These are phyloP conservation scores for Dacryopinax spathularia DNA, from an alignment of 768 basidiomycete genomes.

Conservation along the genomic window DNA sequence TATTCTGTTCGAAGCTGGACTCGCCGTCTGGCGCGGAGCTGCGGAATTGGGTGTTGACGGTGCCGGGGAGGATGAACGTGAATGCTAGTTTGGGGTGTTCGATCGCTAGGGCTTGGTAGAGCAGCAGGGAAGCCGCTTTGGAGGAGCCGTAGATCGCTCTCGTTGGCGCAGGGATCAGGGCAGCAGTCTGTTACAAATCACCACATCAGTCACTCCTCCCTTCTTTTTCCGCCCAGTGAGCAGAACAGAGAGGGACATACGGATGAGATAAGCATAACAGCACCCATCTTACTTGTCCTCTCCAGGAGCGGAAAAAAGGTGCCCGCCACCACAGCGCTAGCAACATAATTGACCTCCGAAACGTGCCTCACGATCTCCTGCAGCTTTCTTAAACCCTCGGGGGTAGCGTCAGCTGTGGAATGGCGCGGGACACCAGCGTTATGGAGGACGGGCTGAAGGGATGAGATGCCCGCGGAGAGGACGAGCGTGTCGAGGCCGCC, in stretches of 20 bases:
- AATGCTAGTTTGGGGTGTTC: constrained; percentile 61
- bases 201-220: not conserved
- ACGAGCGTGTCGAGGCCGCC: constrained; percentile 68
- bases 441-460: constrained; percentile 59
- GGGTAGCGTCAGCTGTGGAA: constrained; percentile 23
- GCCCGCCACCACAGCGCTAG: constrained; percentile 53
- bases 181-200: constrained; percentile 30
- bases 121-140: constrained; percentile 62
- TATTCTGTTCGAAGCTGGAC: not conserved
- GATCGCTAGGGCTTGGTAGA: constrained; percentile 66
- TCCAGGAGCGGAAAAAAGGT: constrained; percentile 67
- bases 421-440: constrained; percentile 42
- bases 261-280: constrained; percentile 66
- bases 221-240: not conserved
- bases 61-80: constrained; percentile 47
- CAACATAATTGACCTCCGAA: constrained; percentile 48
- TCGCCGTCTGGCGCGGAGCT: constrained; percentile 57
- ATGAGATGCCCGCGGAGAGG: constrained; percentile 71
- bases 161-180: constrained; percentile 72
- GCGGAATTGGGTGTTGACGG: constrained; percentile 59
- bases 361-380: constrained; percentile 46
- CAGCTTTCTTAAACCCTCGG: constrained; percentile 44
- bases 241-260: constrained; percentile 19
- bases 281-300: constrained; percentile 47
- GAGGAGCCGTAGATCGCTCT: constrained; percentile 72